Percentiles rank a stretch among this genome's conserved stretches.
Evolutionary conservation across 768 basidiomycete species (phyloP).

Genomic region (Lyophyllum decastes): DNA sequence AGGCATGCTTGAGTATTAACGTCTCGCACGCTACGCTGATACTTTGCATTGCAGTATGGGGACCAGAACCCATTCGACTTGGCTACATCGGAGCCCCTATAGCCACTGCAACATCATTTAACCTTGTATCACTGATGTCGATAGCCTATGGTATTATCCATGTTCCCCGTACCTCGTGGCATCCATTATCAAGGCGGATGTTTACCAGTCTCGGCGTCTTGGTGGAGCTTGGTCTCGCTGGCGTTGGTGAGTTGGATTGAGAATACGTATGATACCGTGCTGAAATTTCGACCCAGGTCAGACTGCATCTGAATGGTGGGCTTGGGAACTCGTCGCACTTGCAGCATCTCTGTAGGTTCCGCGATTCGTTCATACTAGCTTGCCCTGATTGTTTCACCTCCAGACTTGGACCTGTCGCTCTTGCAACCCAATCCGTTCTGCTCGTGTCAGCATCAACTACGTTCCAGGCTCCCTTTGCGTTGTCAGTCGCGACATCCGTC

Average conservation of each 20-base stretch:
- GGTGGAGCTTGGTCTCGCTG: constrained; percentile 77
- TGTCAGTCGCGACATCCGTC: constrained; percentile 84
- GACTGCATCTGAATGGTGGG: constrained; percentile 94
- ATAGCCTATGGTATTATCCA: constrained; percentile 64
- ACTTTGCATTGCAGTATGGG: constrained; percentile 61
- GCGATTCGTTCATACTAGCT: background rate
- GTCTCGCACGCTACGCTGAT: background rate
- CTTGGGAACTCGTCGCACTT: constrained; percentile 84
- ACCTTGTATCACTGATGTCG: constrained; percentile 70
- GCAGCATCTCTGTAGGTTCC: constrained; percentile 48
- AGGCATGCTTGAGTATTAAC: constrained; percentile 42
- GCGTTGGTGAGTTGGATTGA: constrained; percentile 53
- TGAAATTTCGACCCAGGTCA: constrained; percentile 45
- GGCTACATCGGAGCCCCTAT: constrained; percentile 94
- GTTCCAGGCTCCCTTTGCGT: constrained; percentile 82
- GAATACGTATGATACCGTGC: background rate
- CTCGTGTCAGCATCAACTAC: constrained; percentile 73
- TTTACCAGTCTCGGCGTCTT: constrained; percentile 72
- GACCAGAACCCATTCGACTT: constrained; percentile 72
- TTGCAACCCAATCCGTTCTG: constrained; percentile 90
- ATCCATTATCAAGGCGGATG: constrained; percentile 63
- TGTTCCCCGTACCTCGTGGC: constrained; percentile 77
- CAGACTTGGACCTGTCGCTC: constrained; percentile 74
- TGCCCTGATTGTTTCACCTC: background rate
- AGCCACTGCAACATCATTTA: constrained; percentile 86